Conservation (phyloP, 345 rosid genomes). For the Gossypium turneri region DNA sequence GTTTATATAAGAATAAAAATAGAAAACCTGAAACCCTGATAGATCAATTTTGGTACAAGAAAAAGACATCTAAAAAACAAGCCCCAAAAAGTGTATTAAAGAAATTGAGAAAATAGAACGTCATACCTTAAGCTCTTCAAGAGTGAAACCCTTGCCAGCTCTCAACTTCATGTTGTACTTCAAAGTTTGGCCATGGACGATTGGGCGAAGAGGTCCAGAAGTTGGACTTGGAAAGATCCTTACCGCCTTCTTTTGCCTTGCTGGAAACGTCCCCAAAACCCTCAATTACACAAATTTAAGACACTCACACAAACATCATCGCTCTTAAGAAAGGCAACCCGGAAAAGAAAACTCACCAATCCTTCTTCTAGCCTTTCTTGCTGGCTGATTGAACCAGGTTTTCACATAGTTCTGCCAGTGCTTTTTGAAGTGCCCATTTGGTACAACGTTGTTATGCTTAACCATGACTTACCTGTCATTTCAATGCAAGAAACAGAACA, state of each 20-base stretch:
- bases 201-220: slow-evolving; percentile 75
- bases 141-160: slow-evolving; percentile 83
- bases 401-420: slow-evolving; percentile 85
- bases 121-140: slow-evolving; percentile 86
- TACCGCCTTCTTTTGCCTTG: slow-evolving; percentile 86
- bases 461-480: slow-evolving; percentile 42
- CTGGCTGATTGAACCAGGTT: slow-evolving; percentile 91
- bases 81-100: not conserved
- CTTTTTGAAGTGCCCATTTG: slow-evolving; percentile 68
- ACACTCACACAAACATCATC: not conserved
- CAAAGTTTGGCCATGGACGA: slow-evolving; percentile 81
- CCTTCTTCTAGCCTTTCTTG: slow-evolving; percentile 68
- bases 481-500: not conserved
- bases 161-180: slow-evolving; percentile 87
- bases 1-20: not conserved
- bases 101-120: not conserved
- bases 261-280: slow-evolving; percentile 27
- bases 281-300: not conserved
- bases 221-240: slow-evolving; percentile 85
- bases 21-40: not conserved
- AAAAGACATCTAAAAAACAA: not conserved
- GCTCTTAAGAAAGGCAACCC: not conserved
- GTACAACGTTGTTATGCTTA: slow-evolving; percentile 80
- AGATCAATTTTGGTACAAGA: not conserved
- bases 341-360: slow-evolving; percentile 29